Conservation (phyloP, 495 filamentous ascomycete species). For the Aspergillus cristatus region DNA sequence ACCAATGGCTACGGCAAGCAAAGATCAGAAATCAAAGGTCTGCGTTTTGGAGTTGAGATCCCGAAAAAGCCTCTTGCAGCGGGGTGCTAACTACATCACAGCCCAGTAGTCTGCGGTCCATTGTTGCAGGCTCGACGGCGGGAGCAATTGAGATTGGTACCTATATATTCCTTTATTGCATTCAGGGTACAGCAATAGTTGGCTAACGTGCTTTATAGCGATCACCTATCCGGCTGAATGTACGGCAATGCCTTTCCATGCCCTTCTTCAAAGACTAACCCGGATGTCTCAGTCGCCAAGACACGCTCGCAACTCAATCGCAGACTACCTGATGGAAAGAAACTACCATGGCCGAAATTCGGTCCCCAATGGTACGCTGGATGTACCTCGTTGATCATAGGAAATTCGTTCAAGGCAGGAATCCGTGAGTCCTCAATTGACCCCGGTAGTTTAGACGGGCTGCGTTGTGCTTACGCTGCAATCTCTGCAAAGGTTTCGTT, state of each 20-base stretch:
- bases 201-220: slow-evolving; percentile 35
- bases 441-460: not conserved
- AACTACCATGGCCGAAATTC: slow-evolving; percentile 93
- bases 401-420: slow-evolving; percentile 92
- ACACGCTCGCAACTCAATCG: slow-evolving; percentile 91
- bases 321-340: slow-evolving; percentile 65
- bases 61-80: not conserved
- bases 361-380: slow-evolving; percentile 95
- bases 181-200: too few relatives aligned
- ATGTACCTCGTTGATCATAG: slow-evolving; percentile 93
- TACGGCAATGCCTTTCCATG: slow-evolving; percentile 28
- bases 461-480: slow-evolving; percentile 5
- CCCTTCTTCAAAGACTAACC: not conserved
- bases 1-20: slow-evolving; percentile 32
- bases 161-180: slow-evolving; percentile 1
- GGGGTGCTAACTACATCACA: slow-evolving; percentile 24
- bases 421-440: slow-evolving; percentile 82
- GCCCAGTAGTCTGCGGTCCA: slow-evolving; percentile 75
- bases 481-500: slow-evolving; percentile 62
- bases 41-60: not conserved
- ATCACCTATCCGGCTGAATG: slow-evolving; percentile 98
- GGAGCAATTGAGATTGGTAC: slow-evolving; percentile 92
- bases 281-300: slow-evolving; percentile 61
- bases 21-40: slow-evolving; percentile 39
- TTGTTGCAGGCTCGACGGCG: slow-evolving; percentile 80